Evolutionary conservation across 192 early-diverging fungal species (phyloP).

Genomic region (Linnemannia zychae): DNA sequence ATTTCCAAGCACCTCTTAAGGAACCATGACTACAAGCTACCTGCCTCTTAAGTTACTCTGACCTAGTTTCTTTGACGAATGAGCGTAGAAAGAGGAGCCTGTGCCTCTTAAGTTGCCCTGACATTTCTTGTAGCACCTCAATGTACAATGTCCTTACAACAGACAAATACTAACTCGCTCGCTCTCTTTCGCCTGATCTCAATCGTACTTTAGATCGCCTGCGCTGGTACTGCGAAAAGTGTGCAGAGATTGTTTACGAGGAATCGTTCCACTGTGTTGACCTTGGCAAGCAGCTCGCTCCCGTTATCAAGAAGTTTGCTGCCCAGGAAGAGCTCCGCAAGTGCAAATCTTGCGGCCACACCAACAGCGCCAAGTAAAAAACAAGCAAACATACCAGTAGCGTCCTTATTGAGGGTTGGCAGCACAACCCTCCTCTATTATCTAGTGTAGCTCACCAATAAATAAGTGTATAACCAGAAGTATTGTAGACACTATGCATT

Average conservation of each 20-base stretch:
- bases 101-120: conserved; percentile 27
- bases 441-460: neutral
- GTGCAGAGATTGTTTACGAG: conserved; percentile 87
- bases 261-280: conserved; percentile 92
- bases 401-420: neutral
- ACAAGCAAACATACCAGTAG: neutral
- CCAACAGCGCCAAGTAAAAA: conserved; percentile 69
- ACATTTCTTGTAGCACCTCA: neutral
- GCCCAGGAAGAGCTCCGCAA: conserved; percentile 74
- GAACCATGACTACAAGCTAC: neutral
- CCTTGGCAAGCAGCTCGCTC: conserved; percentile 91
- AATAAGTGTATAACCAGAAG: too few species aligned
- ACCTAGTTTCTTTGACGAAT: neutral
- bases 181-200: neutral
- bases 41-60: conserved; percentile 2
- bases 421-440: neutral
- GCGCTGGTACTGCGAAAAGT: conserved; percentile 96
- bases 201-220: conserved; percentile 74
- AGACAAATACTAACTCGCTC: neutral
- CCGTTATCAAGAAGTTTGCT: conserved; percentile 91
- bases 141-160: neutral
- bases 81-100: neutral
- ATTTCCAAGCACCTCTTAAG: neutral
- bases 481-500: too few species aligned
- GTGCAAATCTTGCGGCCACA: conserved; percentile 79